Conservation (phyloP, 305 asterid genomes). For the Petunia hybrid region DNA sequence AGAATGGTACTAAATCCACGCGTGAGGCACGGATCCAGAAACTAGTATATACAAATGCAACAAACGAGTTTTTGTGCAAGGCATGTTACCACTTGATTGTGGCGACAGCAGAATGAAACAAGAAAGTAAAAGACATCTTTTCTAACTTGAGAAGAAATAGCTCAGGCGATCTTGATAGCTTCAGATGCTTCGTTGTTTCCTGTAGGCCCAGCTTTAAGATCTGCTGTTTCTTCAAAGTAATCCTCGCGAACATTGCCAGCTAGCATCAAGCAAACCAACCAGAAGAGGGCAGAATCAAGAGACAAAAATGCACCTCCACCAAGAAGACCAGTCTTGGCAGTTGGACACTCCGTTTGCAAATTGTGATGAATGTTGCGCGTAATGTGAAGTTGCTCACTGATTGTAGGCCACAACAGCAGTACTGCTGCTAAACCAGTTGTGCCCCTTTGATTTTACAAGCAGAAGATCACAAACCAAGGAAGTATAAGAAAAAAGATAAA, state of each 20-base stretch:
- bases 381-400: slow-evolving; percentile 69
- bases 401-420: slow-evolving; percentile 75
- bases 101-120: not conserved
- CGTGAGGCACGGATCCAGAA: too few relatives aligned
- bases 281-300: slow-evolving; percentile 78
- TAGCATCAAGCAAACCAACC: slow-evolving; percentile 79
- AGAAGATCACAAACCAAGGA: not conserved
- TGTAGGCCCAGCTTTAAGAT: too few relatives aligned
- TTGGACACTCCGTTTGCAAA: slow-evolving; percentile 67
- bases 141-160: too few relatives aligned
- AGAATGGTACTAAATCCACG: too few relatives aligned
- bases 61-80: not conserved
- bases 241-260: slow-evolving; percentile 77
- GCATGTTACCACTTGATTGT: not conserved
- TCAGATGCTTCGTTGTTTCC: too few relatives aligned
- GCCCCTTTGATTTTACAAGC: slow-evolving; percentile 48
- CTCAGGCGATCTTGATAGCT: too few relatives aligned
- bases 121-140: not conserved
- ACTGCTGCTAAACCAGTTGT: slow-evolving; percentile 68
- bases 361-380: slow-evolving; percentile 59
- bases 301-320: slow-evolving; percentile 94
- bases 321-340: slow-evolving; percentile 88
- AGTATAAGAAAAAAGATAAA: not conserved
- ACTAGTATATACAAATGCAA: not conserved
- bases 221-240: slow-evolving; percentile 70